Evolutionary conservation across 2,329 filamentous ascomycete species (phyloP).

Genomic region (Penicillium hesseltinei): DNA sequence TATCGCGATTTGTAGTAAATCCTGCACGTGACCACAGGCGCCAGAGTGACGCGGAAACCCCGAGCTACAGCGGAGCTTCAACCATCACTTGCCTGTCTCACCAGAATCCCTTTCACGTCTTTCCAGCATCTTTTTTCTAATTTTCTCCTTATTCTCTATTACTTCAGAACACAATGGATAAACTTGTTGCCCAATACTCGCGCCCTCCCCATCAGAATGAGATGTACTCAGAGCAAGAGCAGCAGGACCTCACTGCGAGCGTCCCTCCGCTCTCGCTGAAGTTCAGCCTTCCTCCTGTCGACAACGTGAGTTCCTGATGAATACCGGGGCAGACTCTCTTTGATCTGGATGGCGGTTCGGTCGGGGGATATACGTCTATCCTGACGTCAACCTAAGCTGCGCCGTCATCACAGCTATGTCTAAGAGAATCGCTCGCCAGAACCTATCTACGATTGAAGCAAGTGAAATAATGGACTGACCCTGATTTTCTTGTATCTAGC

Average conservation of each 20-base stretch:
- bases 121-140: slow-evolving; percentile 5
- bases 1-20: not conserved
- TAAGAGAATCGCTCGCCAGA: not conserved
- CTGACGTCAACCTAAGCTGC: slow-evolving; percentile 15
- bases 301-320: slow-evolving; percentile 64
- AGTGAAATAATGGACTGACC: slow-evolving; percentile 5
- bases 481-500: slow-evolving; percentile 50
- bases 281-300: slow-evolving; percentile 91
- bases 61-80: slow-evolving; percentile 29
- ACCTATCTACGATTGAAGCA: not conserved
- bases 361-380: not conserved
- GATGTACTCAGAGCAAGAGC: slow-evolving; percentile 67
- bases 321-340: not conserved
- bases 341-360: slow-evolving; percentile 4
- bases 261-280: slow-evolving; percentile 79
- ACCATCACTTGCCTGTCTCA: slow-evolving; percentile 18
- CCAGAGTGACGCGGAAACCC: slow-evolving; percentile 37
- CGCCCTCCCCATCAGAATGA: slow-evolving; percentile 73
- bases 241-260: slow-evolving; percentile 69
- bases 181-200: slow-evolving; percentile 89
- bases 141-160: not conserved
- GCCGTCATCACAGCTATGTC: slow-evolving; percentile 7
- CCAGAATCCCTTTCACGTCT: slow-evolving; percentile 16
- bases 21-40: slow-evolving; percentile 33
- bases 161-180: slow-evolving; percentile 66